phyloP scores from a whole-genome alignment of 208 protist species.

The Trypanosoma melophagium region DNA sequence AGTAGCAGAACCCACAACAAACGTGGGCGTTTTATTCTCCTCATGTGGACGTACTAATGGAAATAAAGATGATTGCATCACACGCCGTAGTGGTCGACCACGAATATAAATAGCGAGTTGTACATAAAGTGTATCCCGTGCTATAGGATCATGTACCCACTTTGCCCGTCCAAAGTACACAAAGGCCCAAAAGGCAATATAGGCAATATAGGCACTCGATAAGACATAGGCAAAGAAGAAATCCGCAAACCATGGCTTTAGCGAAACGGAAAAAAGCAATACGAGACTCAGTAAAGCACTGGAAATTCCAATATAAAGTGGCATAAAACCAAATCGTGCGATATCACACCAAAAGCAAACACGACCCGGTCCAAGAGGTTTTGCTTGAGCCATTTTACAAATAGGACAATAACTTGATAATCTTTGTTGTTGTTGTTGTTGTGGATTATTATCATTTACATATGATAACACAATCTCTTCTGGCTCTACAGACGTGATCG shows the following conservation, averaged over 20 bases:
- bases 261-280: slow-evolving; percentile 40
- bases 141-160: slow-evolving; percentile 6
- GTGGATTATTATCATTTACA: slow-evolving; percentile 1
- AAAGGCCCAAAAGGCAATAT: slow-evolving; percentile 22
- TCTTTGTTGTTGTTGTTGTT: neutral
- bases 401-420: slow-evolving; percentile 40
- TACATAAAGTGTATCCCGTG: slow-evolving; percentile 36
- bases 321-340: slow-evolving; percentile 48
- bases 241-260: slow-evolving; percentile 69
- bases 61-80: slow-evolving; percentile 20
- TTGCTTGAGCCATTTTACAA: slow-evolving; percentile 45
- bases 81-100: slow-evolving; percentile 34
- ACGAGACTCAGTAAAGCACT: slow-evolving; percentile 34
- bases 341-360: slow-evolving; percentile 71
- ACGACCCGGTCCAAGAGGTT: slow-evolving; percentile 38
- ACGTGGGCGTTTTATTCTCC: neutral
- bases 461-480: neutral
- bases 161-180: slow-evolving; percentile 19
- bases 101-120: slow-evolving; percentile 35
- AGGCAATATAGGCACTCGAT: slow-evolving; percentile 35
- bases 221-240: slow-evolving; percentile 42
- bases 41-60: neutral
- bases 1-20: no score
- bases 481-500: no score
- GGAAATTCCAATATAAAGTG: slow-evolving; percentile 36